Evolutionary conservation across 306 rosid species (phyloP).

Genomic region (Datisca glomerata): DNA sequence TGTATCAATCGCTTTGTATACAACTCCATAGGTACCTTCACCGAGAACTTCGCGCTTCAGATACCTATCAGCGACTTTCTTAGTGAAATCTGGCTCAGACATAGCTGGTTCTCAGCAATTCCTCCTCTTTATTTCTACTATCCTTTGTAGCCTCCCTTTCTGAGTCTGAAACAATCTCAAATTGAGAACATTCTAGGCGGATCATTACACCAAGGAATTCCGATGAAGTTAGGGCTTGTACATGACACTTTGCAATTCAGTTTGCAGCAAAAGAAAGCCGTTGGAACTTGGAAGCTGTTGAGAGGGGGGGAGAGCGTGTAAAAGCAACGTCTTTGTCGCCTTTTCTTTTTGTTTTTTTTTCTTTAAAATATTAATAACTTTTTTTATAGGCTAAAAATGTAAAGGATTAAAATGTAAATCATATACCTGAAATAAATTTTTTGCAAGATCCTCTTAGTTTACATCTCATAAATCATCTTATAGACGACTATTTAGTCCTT

Average conservation of each 20-base stretch:
- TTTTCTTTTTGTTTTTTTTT: no score
- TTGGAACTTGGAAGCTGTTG: constrained; percentile 15
- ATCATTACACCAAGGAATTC: constrained; percentile 5
- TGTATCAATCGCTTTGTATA: constrained; percentile 92
- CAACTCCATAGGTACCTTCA: constrained; percentile 99
- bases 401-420: no score
- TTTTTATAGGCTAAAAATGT: no score
- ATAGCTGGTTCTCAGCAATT: constrained; percentile 10
- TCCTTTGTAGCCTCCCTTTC: not conserved
- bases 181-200: constrained; percentile 7
- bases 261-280: constrained; percentile 15
- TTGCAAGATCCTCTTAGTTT: no score
- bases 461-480: no score
- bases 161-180: constrained; percentile 5
- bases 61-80: constrained; percentile 94
- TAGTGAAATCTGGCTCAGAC: constrained; percentile 48
- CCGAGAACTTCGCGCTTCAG: constrained; percentile 91
- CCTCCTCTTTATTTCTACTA: not conserved
- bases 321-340: no score
- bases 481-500: no score
- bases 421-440: no score
- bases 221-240: constrained; percentile 30
- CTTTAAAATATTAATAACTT: no score
- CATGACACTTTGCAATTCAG: constrained; percentile 1
- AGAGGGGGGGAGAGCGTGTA: no score